Conservation (phyloP, 2,329 filamentous ascomycete genomes). For the Camillea tinctor region DNA sequence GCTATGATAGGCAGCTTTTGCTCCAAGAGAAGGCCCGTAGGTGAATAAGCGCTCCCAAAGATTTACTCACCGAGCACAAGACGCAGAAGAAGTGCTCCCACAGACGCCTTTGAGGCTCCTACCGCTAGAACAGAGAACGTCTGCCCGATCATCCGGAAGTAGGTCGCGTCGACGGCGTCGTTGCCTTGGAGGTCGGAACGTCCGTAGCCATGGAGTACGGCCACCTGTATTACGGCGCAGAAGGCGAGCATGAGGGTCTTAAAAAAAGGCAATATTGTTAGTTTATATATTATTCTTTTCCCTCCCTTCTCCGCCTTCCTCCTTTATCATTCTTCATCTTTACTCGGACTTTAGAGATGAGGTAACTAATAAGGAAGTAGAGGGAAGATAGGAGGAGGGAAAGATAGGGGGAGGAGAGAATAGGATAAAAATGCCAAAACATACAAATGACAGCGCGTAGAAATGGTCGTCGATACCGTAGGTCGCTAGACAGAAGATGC, state of each 20-base stretch:
- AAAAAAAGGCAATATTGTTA: background rate
- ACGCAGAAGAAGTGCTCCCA: conserved; percentile 39
- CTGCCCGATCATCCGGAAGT: conserved; percentile 34
- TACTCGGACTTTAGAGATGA: too few relatives aligned
- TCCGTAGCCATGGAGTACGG: conserved; percentile 36
- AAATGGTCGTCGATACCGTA: conserved; percentile 37
- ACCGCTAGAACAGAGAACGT: conserved; percentile 39
- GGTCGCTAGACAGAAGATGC: conserved; percentile 26
- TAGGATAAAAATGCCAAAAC: background rate
- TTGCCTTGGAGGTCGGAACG: conserved; percentile 28
- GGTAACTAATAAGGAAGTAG: too few relatives aligned
- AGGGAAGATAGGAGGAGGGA: background rate
- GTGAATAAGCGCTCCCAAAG: too few relatives aligned
- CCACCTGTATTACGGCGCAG: conserved; percentile 32
- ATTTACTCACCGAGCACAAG: too few relatives aligned
- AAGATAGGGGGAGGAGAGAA: background rate
- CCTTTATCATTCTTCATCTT: too few relatives aligned
- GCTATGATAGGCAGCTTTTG: too few relatives aligned
- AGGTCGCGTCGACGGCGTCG: conserved; percentile 24
- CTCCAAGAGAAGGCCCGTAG: too few relatives aligned
- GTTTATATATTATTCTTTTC: too few relatives aligned
- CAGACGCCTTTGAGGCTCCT: conserved; percentile 37
- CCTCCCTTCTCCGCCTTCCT: too few relatives aligned
- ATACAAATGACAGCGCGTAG: conserved; percentile 31
- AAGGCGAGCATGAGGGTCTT: conserved; percentile 33